phyloP scores from a whole-genome alignment of 352 stramenopile species.

The Phytophthora pistaciae region DNA sequence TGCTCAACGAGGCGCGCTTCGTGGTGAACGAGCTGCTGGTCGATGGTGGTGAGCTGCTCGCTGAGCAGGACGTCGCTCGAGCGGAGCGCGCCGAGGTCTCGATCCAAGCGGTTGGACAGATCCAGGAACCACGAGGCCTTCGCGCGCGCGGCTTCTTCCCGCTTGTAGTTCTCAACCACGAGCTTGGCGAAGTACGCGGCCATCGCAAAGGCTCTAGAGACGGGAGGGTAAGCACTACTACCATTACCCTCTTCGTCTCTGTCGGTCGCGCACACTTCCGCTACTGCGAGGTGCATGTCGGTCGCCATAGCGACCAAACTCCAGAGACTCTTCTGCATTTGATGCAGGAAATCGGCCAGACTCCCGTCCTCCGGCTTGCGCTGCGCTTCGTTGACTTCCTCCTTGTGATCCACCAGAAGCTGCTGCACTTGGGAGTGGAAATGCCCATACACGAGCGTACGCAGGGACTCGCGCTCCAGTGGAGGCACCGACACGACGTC shows the following conservation, averaged over 20 bases:
- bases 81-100: constrained; percentile 27
- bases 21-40: constrained; percentile 41
- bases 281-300: constrained; percentile 40
- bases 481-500: constrained; percentile 38
- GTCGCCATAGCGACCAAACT: constrained; percentile 38
- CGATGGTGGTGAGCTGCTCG: constrained; percentile 21
- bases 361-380: constrained; percentile 8
- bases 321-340: constrained; percentile 53
- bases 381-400: not conserved
- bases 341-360: constrained; percentile 40
- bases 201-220: constrained; percentile 24
- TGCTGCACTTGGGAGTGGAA: constrained; percentile 56
- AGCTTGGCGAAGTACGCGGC: constrained; percentile 33
- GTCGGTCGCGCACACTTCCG: not conserved
- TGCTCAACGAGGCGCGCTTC: constrained; percentile 43
- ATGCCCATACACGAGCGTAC: constrained; percentile 49
- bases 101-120: constrained; percentile 30
- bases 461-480: constrained; percentile 36
- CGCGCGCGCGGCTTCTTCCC: constrained; percentile 21
- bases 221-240: not conserved
- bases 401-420: constrained; percentile 8
- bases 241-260: not conserved
- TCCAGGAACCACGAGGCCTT: constrained; percentile 37
- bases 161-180: constrained; percentile 22
- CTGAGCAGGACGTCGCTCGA: constrained; percentile 30